Percentiles rank a stretch among this genome's conserved stretches.
Evolutionary conservation across 192 early-diverging fungal genomes (phyloP).

Genomic region (Linnemannia zychae): DNA sequence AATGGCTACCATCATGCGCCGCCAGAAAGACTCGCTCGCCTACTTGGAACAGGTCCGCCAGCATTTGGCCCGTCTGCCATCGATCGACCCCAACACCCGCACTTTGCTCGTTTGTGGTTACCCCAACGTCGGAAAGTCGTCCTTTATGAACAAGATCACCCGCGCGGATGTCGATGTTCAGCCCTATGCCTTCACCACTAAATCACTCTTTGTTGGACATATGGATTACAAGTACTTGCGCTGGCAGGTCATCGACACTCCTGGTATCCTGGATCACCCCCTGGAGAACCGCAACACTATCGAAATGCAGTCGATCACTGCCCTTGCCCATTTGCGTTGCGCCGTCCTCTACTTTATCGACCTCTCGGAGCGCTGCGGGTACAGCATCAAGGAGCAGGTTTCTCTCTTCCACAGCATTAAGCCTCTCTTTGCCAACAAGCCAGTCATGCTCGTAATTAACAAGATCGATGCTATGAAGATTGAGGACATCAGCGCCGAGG

Average conservation of each 20-base stretch:
- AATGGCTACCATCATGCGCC: constrained; percentile 99
- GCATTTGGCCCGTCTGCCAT: constrained; percentile 98
- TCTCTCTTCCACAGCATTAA: constrained; percentile 87
- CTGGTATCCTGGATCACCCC: constrained; percentile 99
- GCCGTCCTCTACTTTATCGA: constrained; percentile 99
- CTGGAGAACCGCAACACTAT: constrained; percentile 99
- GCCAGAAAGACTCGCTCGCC: constrained; percentile 96
- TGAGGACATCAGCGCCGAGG: constrained; percentile 80
- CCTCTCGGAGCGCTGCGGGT: constrained; percentile 98
- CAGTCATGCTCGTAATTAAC: constrained; percentile 93
- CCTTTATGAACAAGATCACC: constrained; percentile 99
- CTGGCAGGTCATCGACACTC: constrained; percentile 99
- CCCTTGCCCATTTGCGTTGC: constrained; percentile 96
- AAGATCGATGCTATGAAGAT: constrained; percentile 94
- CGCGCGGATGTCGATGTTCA: constrained; percentile 99
- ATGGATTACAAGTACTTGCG: constrained; percentile 99
- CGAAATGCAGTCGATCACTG: constrained; percentile 99
- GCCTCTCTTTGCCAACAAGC: constrained; percentile 99
- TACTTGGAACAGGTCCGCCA: constrained; percentile 99
- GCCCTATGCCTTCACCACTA: constrained; percentile 99
- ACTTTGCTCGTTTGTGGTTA: constrained; percentile 99
- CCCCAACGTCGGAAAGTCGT: constrained; percentile 99
- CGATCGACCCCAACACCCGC: constrained; percentile 99
- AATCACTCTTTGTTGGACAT: constrained; percentile 99
- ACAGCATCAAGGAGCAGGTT: constrained; percentile 91